These are phyloP conservation scores for Immersiporthe knoxdaviesiana DNA, from an alignment of 2,329 filamentous ascomycete species.

Conservation along the genomic window DNA sequence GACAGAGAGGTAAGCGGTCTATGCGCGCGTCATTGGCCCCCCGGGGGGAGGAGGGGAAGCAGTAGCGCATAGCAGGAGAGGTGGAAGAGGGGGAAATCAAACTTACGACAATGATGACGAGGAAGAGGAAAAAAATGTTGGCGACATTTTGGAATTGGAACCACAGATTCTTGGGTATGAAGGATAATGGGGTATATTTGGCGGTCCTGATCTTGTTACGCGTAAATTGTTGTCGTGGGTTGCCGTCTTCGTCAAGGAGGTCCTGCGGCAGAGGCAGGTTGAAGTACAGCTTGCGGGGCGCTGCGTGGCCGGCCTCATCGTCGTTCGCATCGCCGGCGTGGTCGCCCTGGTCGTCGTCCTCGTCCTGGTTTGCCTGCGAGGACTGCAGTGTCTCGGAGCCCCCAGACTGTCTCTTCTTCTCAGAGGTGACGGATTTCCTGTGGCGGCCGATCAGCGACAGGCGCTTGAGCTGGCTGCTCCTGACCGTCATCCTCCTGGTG, in stretches of 20 bases:
- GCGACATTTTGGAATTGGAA: slow-evolving; percentile 98
- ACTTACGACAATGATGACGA: slow-evolving; percentile 90
- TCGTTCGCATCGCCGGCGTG: slow-evolving; percentile 43
- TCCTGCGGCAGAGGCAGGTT: slow-evolving; percentile 78
- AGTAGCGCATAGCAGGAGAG: not conserved
- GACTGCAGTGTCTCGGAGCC: slow-evolving; percentile 36
- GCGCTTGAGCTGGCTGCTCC: slow-evolving; percentile 78
- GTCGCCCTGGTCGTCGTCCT: slow-evolving; percentile 38
- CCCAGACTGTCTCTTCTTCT: slow-evolving; percentile 67
- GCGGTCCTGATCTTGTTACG: slow-evolving; percentile 97
- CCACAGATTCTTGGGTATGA: slow-evolving; percentile 95
- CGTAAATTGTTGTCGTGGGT: slow-evolving; percentile 69
- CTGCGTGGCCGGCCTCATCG: slow-evolving; percentile 31
- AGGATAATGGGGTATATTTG: slow-evolving; percentile 95
- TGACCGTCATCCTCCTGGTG: slow-evolving; percentile 81
- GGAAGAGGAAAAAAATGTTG: slow-evolving; percentile 97
- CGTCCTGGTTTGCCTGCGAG: slow-evolving; percentile 38
- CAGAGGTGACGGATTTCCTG: slow-evolving; percentile 61
- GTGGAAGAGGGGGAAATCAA: not conserved
- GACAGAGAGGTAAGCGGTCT: slow-evolving; percentile 35
- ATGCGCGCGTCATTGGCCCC: not conserved
- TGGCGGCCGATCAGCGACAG: slow-evolving; percentile 80
- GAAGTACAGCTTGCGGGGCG: slow-evolving; percentile 73
- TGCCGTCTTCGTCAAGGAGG: slow-evolving; percentile 79
- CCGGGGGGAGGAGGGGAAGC: slow-evolving; percentile 3